Percentiles rank a stretch among this genome's conserved stretches.
These are phyloP conservation scores for Aspergillus fumigatus DNA, from an alignment of 2,329 filamentous ascomycete genomes.

Conservation along the genomic window DNA sequence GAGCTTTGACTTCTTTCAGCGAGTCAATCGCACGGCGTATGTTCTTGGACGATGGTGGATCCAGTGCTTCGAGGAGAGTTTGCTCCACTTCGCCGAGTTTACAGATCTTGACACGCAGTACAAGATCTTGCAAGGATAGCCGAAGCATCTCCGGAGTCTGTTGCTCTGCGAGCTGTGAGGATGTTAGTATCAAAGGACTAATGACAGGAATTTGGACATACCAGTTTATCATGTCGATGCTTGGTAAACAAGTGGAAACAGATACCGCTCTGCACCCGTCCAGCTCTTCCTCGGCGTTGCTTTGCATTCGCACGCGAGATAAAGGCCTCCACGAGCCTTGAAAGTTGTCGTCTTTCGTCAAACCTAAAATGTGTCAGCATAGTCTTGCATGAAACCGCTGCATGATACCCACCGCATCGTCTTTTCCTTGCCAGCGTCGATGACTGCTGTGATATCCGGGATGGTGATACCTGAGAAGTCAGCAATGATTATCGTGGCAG, in stretches of 20 bases:
- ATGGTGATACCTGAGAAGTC: conserved; percentile 67
- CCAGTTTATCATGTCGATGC: conserved; percentile 71
- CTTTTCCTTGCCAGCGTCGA: conserved; percentile 94
- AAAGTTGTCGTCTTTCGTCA: conserved; percentile 87
- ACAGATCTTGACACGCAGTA: conserved; percentile 95
- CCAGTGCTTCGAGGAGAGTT: conserved; percentile 79
- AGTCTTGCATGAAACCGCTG: not conserved
- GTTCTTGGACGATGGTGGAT: conserved; percentile 86
- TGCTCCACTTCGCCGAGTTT: conserved; percentile 91
- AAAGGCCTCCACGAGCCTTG: conserved; percentile 86
- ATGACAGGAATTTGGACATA: conserved; percentile 19
- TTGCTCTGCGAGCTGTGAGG: conserved; percentile 69
- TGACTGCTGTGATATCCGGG: conserved; percentile 92
- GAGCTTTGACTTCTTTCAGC: conserved; percentile 83
- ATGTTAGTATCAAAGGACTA: conserved; percentile 9
- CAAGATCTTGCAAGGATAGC: conserved; percentile 86
- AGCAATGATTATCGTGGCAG: not conserved
- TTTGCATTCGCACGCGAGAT: conserved; percentile 95
- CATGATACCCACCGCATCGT: conserved; percentile 62
- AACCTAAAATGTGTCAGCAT: conserved; percentile 52
- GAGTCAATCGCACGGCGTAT: conserved; percentile 90
- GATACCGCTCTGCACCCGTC: conserved; percentile 88
- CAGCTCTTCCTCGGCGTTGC: conserved; percentile 86
- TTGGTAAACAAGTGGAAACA: conserved; percentile 97
- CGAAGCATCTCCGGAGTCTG: conserved; percentile 96